These are phyloP conservation scores for Wickerhamiella spandovensis DNA, from an alignment of 805 yeast species.

Conservation along the genomic window DNA sequence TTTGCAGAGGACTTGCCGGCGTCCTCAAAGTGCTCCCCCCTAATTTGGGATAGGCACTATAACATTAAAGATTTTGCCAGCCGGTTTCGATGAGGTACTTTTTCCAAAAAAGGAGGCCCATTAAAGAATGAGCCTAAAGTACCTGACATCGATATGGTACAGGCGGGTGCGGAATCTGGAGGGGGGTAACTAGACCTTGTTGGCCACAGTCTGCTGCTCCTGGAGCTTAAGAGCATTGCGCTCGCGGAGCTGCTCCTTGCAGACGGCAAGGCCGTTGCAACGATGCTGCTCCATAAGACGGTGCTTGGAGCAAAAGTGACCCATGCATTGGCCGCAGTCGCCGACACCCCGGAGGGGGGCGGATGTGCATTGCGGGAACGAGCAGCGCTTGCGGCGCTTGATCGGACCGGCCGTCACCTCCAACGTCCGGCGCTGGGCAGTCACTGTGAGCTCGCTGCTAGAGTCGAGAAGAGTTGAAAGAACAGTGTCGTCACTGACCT, in stretches of 20 bases:
- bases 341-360: conserved; percentile 57
- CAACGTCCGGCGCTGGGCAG: conserved; percentile 19
- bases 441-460: conserved; percentile 19
- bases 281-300: conserved; percentile 73
- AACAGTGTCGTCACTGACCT: conserved; percentile 22
- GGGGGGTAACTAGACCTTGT: conserved; percentile 35
- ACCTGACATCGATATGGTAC: no score
- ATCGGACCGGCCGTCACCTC: conserved; percentile 20
- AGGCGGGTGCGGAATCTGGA: background rate
- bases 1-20: background rate
- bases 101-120: no score
- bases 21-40: background rate
- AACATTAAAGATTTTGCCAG: background rate
- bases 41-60: background rate
- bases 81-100: background rate
- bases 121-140: no score
- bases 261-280: conserved; percentile 63
- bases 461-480: conserved; percentile 19
- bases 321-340: conserved; percentile 71
- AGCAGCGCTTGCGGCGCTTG: conserved; percentile 33
- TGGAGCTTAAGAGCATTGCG: conserved; percentile 73
- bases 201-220: conserved; percentile 70
- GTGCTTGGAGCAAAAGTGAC: conserved; percentile 78
- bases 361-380: conserved; percentile 47
- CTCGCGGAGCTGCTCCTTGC: conserved; percentile 74